Percentiles rank a stretch among this genome's conserved stretches.
These are phyloP conservation scores for Arabis alpina DNA, from an alignment of 345 rosid species.

Conservation along the genomic window DNA sequence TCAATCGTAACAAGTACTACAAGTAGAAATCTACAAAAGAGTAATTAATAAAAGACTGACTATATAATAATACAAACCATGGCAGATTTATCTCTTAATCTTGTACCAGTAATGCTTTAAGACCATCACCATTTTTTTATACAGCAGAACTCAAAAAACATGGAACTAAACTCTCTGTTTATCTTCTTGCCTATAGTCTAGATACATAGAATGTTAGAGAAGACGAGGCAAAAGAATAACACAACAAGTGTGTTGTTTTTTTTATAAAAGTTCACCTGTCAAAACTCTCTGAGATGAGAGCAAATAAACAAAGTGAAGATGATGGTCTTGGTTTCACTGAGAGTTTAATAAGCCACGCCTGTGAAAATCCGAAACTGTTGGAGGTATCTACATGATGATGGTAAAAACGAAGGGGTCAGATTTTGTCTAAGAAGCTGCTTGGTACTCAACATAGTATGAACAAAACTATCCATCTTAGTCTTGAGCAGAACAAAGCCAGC, in stretches of 20 bases:
- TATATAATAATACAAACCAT: constrained; percentile 31
- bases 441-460: constrained; percentile 26
- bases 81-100: constrained; percentile 26
- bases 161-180: constrained; percentile 22
- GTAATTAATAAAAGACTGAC: neutral
- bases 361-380: constrained; percentile 33
- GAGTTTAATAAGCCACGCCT: constrained; percentile 27
- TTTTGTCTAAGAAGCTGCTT: constrained; percentile 33
- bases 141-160: constrained; percentile 34
- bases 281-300: constrained; percentile 36
- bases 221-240: constrained; percentile 21
- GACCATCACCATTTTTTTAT: constrained; percentile 31
- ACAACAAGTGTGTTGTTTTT: constrained; percentile 27
- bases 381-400: constrained; percentile 38
- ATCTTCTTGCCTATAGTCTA: constrained; percentile 21
- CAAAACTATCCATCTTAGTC: constrained; percentile 25
- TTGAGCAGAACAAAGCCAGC: neutral
- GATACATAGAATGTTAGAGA: constrained; percentile 31
- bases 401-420: constrained; percentile 38
- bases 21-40: constrained; percentile 32
- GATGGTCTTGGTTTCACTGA: constrained; percentile 38
- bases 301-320: constrained; percentile 42
- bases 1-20: constrained; percentile 22
- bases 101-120: too few species aligned
- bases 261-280: constrained; percentile 31